Base-by-base conservation (phyloP, 2,329 filamentous ascomycete genomes). In the Penicillium brasilianum region DNA sequence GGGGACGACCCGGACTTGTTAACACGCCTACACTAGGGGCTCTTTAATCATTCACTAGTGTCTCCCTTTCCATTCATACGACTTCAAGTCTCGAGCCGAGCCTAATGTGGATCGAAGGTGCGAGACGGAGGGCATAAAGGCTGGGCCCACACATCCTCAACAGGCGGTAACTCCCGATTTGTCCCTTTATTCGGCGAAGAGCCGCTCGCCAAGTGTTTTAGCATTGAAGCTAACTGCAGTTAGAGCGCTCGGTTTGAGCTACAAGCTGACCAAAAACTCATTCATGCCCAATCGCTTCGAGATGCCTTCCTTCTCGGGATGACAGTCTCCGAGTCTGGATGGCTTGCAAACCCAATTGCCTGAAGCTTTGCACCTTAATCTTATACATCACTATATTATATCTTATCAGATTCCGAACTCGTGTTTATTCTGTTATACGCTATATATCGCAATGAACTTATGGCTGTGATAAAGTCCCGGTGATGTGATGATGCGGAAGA, bases 161-260 rank as follows among this genome's bases (percentile, higher is more conserved):
- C 11, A 8, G 8, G 46, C 10, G 25, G 28, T 28, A 9, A 34
- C 46, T 34, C 4, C 46, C 46, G 28, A 16, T 25, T 32, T 48
- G 30, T 30, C 18, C 53, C 53, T 36, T 30, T 46, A 14, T 46
- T 46, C 39, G 39, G 28, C 39, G 18, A 16, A 22, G 22, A 46
- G 16, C 39, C 28, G 39, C 41, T 44, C n/a, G 41, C 37, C 53
- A 41, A 55, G 41, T 28, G 16, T 22, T 55, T 55, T 55, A 55
- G 37, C 18, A 30, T 55, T 36, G 37, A 14, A 32, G 14, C 28
- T 3, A 13, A 55, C n/a, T n/a, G n/a, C n/a, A n/a, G n/a, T n/a
- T n/a, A n/a, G n/a, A n/a, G n/a, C n/a, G 41, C 14, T 46, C 9
- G n/a, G 10, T 11, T 18, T 18, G 25, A 49, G 43, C 43, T 46